Evolutionary conservation across 73 alveolate genomes (phyloP).

Genomic region (Paramecium bursaria): DNA sequence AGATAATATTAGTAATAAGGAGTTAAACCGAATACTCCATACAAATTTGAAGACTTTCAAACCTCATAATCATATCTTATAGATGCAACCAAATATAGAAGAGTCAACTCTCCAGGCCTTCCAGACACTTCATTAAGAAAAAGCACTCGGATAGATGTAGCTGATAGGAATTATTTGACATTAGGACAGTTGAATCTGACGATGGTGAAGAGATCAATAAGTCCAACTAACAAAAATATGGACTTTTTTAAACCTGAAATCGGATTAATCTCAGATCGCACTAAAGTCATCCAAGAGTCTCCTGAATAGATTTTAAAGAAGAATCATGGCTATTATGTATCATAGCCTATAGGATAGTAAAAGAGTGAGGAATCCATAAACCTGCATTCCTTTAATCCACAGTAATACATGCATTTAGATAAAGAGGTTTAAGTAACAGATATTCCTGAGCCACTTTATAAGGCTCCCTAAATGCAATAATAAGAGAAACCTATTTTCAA

Average conservation of each 20-base stretch:
- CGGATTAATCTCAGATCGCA: conserved; percentile 35
- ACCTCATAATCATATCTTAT: too few relatives aligned
- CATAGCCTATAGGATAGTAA: neutral
- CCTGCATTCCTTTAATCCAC: neutral
- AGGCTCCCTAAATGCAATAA: neutral
- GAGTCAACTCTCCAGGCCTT: conserved; percentile 60
- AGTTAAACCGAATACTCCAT: too few relatives aligned
- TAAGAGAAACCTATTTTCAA: neutral
- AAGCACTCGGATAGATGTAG: neutral
- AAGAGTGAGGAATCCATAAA: neutral
- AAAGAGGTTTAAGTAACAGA: too few relatives aligned
- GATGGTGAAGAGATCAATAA: neutral
- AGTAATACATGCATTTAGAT: too few relatives aligned
- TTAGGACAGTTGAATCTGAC: neutral
- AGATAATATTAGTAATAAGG: too few relatives aligned
- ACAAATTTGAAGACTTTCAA: too few relatives aligned
- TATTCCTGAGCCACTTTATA: neutral
- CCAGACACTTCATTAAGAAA: conserved; percentile 44
- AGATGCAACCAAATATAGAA: too few relatives aligned
- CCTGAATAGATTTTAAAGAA: neutral
- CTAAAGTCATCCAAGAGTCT: neutral
- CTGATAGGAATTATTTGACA: neutral
- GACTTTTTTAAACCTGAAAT: too few relatives aligned
- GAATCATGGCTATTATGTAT: neutral
- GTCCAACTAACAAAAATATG: neutral